A percentile compares a stretch with the other conserved stretches of the same genome.
Evolutionary conservation across 257 asterid genomes (phyloP).

Genomic region (Solanum chmielewskii): DNA sequence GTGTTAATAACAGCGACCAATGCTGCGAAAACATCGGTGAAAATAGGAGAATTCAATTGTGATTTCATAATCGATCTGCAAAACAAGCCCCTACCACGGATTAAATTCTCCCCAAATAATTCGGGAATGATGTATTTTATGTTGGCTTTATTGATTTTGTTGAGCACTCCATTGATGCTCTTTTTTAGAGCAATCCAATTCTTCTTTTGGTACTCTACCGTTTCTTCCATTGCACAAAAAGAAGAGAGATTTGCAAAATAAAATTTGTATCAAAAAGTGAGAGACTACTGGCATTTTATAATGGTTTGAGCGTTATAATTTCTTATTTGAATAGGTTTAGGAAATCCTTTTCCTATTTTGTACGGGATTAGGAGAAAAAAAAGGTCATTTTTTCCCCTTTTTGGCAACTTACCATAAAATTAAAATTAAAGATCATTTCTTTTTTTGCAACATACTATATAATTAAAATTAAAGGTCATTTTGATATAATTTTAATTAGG

Average conservation of each 20-base stretch:
- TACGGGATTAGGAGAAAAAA: neutral
- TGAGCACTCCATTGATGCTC: neutral
- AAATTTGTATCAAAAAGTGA: neutral
- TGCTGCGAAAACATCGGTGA: neutral
- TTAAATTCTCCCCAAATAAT: neutral
- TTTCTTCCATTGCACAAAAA: neutral
- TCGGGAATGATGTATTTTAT: neutral
- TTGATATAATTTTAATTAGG: no score
- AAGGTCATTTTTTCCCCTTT: no score
- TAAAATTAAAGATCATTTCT: no score
- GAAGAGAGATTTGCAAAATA: neutral
- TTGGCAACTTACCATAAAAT: no score
- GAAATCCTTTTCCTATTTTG: neutral
- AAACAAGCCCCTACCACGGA: neutral
- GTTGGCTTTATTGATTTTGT: neutral
- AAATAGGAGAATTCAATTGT: neutral
- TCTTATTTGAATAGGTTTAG: neutral
- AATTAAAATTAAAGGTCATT: no score
- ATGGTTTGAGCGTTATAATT: neutral
- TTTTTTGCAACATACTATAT: no score
- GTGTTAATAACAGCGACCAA: neutral
- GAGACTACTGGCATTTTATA: neutral
- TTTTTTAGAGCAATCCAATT: neutral
- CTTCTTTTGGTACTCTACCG: neutral
- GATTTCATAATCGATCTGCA: neutral